phyloP scores from a whole-genome alignment of 192 early-diverging fungal species.

The Backusella luteola region DNA sequence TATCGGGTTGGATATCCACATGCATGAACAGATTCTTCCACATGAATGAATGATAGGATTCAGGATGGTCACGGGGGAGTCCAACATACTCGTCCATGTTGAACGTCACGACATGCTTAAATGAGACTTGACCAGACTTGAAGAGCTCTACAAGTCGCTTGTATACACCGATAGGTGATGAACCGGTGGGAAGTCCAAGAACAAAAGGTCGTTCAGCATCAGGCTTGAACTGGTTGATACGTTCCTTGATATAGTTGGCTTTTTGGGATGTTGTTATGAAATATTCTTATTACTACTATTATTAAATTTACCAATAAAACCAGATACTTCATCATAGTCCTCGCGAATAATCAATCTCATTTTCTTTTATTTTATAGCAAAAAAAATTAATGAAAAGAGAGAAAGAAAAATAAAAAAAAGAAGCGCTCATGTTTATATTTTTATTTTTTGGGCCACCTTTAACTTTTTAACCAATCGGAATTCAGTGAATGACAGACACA shows the following conservation, averaged over 20 bases:
- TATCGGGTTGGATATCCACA: slow-evolving; percentile 79
- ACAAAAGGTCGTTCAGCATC: slow-evolving; percentile 76
- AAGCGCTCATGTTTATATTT: neutral
- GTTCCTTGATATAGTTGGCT: slow-evolving; percentile 79
- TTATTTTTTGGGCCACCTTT: neutral
- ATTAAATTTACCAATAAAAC: slow-evolving; percentile 51
- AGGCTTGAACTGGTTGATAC: slow-evolving; percentile 76
- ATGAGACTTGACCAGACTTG: slow-evolving; percentile 66
- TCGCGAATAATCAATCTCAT: slow-evolving; percentile 79
- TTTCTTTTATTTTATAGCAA: neutral
- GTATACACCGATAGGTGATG: slow-evolving; percentile 79
- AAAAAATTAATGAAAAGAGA: neutral
- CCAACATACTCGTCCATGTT: slow-evolving; percentile 93
- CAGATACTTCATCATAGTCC: slow-evolving; percentile 68
- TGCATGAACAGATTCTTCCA: slow-evolving; percentile 88
- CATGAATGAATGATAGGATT: slow-evolving; percentile 90
- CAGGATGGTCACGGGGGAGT: slow-evolving; percentile 79
- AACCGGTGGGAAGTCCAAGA: slow-evolving; percentile 82
- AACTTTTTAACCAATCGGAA: slow-evolving; percentile 1
- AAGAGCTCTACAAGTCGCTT: slow-evolving; percentile 72
- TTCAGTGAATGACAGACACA: neutral
- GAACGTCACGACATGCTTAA: slow-evolving; percentile 81
- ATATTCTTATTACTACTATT: neutral
- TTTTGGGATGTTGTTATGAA: neutral
- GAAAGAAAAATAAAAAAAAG: neutral